phyloP scores from a whole-genome alignment of 805 yeast genomes.

The Candida schatavii region DNA sequence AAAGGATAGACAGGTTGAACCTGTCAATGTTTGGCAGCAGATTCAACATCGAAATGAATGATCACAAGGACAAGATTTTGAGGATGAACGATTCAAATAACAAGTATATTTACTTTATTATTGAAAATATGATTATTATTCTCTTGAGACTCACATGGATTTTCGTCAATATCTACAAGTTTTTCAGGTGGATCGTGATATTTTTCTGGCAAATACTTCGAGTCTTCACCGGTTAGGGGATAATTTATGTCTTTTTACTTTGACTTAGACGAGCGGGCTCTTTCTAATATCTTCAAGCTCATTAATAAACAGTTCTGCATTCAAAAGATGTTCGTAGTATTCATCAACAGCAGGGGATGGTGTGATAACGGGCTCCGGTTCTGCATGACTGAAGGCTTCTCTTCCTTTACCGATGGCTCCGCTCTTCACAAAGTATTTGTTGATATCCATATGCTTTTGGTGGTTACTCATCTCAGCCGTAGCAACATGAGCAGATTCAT shows the following conservation, averaged over 20 bases:
- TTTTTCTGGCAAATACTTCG: slow-evolving; percentile 20
- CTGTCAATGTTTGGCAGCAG: slow-evolving; percentile 27
- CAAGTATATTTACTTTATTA: slow-evolving; percentile 37
- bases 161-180: slow-evolving; percentile 46
- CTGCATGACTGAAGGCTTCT: too few relatives aligned
- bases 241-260: too few relatives aligned
- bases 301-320: slow-evolving; percentile 22
- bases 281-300: slow-evolving; percentile 16
- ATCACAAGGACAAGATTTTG: slow-evolving; percentile 14
- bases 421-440: slow-evolving; percentile 15
- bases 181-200: slow-evolving; percentile 20
- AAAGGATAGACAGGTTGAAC: slow-evolving; percentile 44
- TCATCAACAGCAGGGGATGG: background rate
- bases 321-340: slow-evolving; percentile 15
- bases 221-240: slow-evolving; percentile 3
- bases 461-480: background rate
- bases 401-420: too few relatives aligned
- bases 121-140: slow-evolving; percentile 54
- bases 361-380: too few relatives aligned
- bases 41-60: slow-evolving; percentile 2
- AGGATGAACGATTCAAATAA: slow-evolving; percentile 31
- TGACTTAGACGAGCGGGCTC: slow-evolving; percentile 6
- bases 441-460: slow-evolving; percentile 8
- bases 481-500: background rate
- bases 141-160: slow-evolving; percentile 56